phyloP scores from a whole-genome alignment of 768 basidiomycete species.

The Tulasnella calospora region DNA sequence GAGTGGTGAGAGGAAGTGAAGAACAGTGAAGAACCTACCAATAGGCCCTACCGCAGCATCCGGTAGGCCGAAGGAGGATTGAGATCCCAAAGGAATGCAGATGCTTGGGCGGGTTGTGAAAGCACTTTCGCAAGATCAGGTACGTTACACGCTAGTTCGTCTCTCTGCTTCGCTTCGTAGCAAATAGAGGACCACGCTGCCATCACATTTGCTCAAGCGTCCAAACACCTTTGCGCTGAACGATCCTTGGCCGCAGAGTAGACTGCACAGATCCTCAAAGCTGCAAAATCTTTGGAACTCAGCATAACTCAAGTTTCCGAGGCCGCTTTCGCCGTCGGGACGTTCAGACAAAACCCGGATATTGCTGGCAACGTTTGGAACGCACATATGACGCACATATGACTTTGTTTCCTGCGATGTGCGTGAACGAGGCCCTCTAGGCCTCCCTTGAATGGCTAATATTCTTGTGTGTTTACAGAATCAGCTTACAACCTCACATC shows the following conservation, averaged over 20 bases:
- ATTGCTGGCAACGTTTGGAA: neutral
- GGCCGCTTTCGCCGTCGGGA: constrained; percentile 18
- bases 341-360: constrained; percentile 5
- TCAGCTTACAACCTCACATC: neutral
- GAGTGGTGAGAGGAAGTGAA: neutral
- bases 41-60: neutral
- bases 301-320: constrained; percentile 16
- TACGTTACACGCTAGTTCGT: neutral
- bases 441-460: neutral
- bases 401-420: constrained; percentile 16
- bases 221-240: neutral
- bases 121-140: neutral
- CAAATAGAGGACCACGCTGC: neutral
- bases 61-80: neutral
- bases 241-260: neutral
- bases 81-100: neutral
- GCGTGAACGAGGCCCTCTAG: neutral
- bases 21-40: constrained; percentile 9
- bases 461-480: neutral
- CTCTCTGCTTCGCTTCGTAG: neutral
- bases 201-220: constrained; percentile 10
- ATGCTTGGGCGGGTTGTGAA: neutral
- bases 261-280: neutral
- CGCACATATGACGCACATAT: constrained; percentile 7
- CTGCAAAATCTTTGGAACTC: neutral